Conservation (phyloP, 805 yeast species). For the Lipomyces lipofer region DNA sequence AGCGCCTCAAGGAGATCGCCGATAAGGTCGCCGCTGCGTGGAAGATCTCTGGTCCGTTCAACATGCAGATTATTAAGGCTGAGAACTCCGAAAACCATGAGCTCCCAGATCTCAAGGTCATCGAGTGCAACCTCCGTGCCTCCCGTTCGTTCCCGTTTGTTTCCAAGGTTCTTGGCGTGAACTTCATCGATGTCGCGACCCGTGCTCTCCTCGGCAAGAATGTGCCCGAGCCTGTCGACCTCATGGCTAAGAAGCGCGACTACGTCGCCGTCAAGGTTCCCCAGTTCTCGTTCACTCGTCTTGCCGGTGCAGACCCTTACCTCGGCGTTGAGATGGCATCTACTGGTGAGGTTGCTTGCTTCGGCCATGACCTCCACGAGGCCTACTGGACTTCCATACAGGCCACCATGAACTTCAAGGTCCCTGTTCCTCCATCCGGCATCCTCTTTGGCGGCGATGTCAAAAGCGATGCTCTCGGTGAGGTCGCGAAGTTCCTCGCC, state of each 20-base stretch:
- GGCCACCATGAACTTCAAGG: constrained; percentile 93
- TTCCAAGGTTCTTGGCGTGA: constrained; percentile 91
- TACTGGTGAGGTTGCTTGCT: constrained; percentile 98
- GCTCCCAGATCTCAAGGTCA: constrained; percentile 78
- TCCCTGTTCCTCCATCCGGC: constrained; percentile 89
- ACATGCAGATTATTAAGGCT: constrained; percentile 93
- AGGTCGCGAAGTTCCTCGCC: constrained; percentile 68
- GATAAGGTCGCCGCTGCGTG: constrained; percentile 92
- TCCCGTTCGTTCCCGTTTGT: constrained; percentile 99
- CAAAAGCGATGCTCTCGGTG: constrained; percentile 64
- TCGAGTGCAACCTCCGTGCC: constrained; percentile 98
- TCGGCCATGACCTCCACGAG: constrained; percentile 80
- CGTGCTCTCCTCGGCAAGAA: constrained; percentile 73
- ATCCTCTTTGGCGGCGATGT: constrained; percentile 93
- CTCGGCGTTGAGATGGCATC: constrained; percentile 99
- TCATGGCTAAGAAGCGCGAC: constrained; percentile 69
- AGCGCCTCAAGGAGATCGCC: constrained; percentile 80
- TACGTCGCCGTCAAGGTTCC: constrained; percentile 98
- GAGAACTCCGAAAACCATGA: constrained; percentile 59
- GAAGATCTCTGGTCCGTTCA: constrained; percentile 96
- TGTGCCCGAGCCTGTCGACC: constrained; percentile 74
- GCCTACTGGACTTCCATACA: constrained; percentile 98
- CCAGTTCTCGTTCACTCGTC: constrained; percentile 95
- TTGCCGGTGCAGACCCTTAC: constrained; percentile 99
- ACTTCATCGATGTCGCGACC: constrained; percentile 93